Conservation (phyloP, 352 stramenopile genomes). For the Peronospora farinosa region DNA sequence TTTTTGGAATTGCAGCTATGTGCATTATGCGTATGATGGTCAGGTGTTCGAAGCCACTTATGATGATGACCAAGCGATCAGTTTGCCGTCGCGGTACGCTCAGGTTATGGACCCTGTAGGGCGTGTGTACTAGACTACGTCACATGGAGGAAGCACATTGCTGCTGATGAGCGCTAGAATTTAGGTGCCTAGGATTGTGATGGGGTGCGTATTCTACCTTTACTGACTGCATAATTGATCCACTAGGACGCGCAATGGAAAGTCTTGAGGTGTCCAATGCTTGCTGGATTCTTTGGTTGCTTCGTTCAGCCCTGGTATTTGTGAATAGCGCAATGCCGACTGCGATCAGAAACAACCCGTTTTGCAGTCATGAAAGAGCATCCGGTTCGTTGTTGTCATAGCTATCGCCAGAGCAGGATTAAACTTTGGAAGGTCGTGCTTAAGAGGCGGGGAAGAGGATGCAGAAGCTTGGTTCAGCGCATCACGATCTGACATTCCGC, state of each 20-base stretch:
- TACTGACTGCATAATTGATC: slow-evolving; percentile 43
- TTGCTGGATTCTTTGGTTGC: slow-evolving; percentile 6
- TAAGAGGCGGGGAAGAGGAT: slow-evolving; percentile 12
- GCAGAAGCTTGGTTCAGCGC: slow-evolving; percentile 24
- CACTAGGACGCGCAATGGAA: slow-evolving; percentile 38
- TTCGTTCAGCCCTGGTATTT: slow-evolving; percentile 5
- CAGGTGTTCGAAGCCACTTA: slow-evolving; percentile 80
- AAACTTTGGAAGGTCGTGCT: slow-evolving; percentile 4
- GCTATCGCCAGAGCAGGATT: not conserved
- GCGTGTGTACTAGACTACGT: slow-evolving; percentile 46
- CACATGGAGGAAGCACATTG: slow-evolving; percentile 2
- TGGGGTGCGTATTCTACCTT: slow-evolving; percentile 24
- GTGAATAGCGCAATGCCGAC: slow-evolving; percentile 44
- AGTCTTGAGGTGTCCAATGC: slow-evolving; percentile 7
- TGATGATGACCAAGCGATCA: slow-evolving; percentile 61
- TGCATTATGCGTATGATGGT: slow-evolving; percentile 67
- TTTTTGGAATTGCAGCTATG: slow-evolving; percentile 39
- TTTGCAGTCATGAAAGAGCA: slow-evolving; percentile 46
- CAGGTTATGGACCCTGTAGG: slow-evolving; percentile 60
- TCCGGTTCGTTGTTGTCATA: too few relatives aligned
- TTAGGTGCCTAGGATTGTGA: slow-evolving; percentile 13
- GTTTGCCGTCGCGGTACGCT: slow-evolving; percentile 64
- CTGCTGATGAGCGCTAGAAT: slow-evolving; percentile 7
- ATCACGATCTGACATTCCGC: slow-evolving; percentile 24
- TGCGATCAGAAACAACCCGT: slow-evolving; percentile 41